Evolutionary conservation across 768 basidiomycete genomes (phyloP), one percentile per base, ranked within the genome.

Genomic region (Cyathus striatus): DNA sequence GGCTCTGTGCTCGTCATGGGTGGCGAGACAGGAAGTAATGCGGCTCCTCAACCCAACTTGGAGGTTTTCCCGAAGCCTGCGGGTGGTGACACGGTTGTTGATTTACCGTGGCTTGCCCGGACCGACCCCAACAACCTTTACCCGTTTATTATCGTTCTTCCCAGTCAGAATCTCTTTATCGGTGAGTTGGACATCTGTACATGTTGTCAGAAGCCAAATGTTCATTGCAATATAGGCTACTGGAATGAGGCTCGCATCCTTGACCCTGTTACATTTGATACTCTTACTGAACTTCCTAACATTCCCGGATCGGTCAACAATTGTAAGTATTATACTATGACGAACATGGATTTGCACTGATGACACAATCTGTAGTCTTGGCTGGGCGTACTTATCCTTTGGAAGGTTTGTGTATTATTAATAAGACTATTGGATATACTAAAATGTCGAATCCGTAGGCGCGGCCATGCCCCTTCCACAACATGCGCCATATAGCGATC

Each of bases 51-150:
- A 44, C 86, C 86, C 0, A 86, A 73, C 48, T 61, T 89, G 25
- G 88, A 90, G 59, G 69, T 86, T 41, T 65, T 90, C 4, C 87
- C 87, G 1, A 79, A 67, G 22, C 81, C 83, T 6, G 56, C 56
- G 0, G 87, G 86, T 1, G 86, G 82, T 14, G 65, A 70, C 40
- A 87, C 85, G 0, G 64, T 68, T 7, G 43, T 83, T 41, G 68
- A 76, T 38, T 70, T 89, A 41, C 81, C 83, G 46, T 89, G 78
- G 66, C 65, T 90, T 23, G 56, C 66, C 24, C 72, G 85, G 21
- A 89, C 88, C 4, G 82, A 90, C 53, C 88, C 88, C 1, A 79
- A 86, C 54, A 89, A 89, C 51, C 59, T 90, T 38, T 90, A 90
- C 52, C 87, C 88, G 0, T 90, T 86, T 68, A 62, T 90, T 24